phyloP scores from a whole-genome alignment of 148 eudicot species.

The Linanthus parryae region DNA sequence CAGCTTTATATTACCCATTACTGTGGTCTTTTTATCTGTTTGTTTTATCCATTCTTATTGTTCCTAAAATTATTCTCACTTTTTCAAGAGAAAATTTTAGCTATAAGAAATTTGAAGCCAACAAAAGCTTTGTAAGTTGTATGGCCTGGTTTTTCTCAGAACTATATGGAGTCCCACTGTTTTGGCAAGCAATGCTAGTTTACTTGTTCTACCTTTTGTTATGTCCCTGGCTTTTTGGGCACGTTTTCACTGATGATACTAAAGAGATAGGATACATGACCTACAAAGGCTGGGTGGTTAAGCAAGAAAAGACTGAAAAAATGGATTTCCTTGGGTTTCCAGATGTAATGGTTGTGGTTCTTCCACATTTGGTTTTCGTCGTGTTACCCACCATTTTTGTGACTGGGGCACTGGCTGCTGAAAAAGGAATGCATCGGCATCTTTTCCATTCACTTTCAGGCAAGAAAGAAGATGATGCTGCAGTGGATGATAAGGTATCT shows the following conservation, averaged over 20 bases:
- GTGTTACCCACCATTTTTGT: slow-evolving; percentile 56
- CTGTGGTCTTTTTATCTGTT: slow-evolving; percentile 42
- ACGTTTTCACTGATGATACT: slow-evolving; percentile 53
- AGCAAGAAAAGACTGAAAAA: slow-evolving; percentile 18
- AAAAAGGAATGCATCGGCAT: slow-evolving; percentile 49
- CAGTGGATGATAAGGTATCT: slow-evolving; percentile 9
- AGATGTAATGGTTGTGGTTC: slow-evolving; percentile 78
- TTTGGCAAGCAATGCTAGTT: slow-evolving; percentile 45
- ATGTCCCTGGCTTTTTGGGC: slow-evolving; percentile 80
- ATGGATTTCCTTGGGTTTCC: slow-evolving; percentile 63
- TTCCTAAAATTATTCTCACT: slow-evolving; percentile 35
- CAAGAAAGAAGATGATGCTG: slow-evolving; percentile 67
- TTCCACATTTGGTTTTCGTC: slow-evolving; percentile 69
- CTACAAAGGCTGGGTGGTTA: slow-evolving; percentile 75
- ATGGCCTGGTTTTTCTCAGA: slow-evolving; percentile 54
- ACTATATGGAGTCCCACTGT: slow-evolving; percentile 33
- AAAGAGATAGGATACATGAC: slow-evolving; percentile 76
- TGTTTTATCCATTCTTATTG: slow-evolving; percentile 38
- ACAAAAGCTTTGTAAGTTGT: slow-evolving; percentile 46
- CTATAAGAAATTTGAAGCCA: slow-evolving; percentile 33
- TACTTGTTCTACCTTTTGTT: slow-evolving; percentile 67
- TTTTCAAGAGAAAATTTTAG: slow-evolving; percentile 39
- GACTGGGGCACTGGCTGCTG: slow-evolving; percentile 45
- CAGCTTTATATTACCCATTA: slow-evolving; percentile 58
- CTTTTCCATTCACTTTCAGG: slow-evolving; percentile 41